A percentile compares a stretch with the other conserved stretches of the same genome.
phyloP scores from a whole-genome alignment of 2,329 filamentous ascomycete genomes.

The Elsinoe fawcettii region DNA sequence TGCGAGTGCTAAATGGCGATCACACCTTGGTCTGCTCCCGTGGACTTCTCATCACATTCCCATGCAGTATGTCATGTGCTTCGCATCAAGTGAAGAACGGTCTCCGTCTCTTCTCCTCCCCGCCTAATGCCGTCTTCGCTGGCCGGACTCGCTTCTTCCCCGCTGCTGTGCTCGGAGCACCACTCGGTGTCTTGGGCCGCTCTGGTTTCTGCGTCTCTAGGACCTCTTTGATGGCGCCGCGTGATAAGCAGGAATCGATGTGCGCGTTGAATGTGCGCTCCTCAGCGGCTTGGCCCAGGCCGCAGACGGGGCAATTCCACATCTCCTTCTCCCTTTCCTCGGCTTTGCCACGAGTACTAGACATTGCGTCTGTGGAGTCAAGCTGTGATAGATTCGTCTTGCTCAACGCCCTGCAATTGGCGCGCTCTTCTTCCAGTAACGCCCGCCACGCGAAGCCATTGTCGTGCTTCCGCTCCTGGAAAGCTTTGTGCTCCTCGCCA shows the following conservation, averaged over 20 bases:
- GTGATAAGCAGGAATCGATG: slow-evolving; percentile 83
- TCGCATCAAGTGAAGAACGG: slow-evolving; percentile 7
- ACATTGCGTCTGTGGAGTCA: neutral
- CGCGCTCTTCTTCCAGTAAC: slow-evolving; percentile 25
- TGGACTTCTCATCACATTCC: too few relatives aligned
- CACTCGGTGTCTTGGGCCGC: slow-evolving; percentile 15
- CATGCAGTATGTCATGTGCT: too few relatives aligned
- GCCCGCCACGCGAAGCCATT: slow-evolving; percentile 29
- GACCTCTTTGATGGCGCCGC: slow-evolving; percentile 75
- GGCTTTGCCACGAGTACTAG: slow-evolving; percentile 14
- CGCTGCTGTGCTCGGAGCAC: slow-evolving; percentile 16
- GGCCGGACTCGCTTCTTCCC: slow-evolving; percentile 25
- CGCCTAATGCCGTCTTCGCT: neutral
- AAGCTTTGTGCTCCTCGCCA: slow-evolving; percentile 20
- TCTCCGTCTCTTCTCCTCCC: neutral
- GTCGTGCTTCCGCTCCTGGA: slow-evolving; percentile 23
- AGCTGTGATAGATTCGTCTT: slow-evolving; percentile 18
- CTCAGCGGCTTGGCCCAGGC: slow-evolving; percentile 63
- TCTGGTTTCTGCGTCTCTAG: slow-evolving; percentile 47
- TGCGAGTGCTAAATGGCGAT: neutral
- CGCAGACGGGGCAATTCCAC: slow-evolving; percentile 87
- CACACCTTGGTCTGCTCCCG: neutral
- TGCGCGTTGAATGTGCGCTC: slow-evolving; percentile 81
- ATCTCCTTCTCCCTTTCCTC: slow-evolving; percentile 35
- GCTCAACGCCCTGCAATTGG: slow-evolving; percentile 19